Conservation (phyloP, 768 basidiomycete species). For the Auriscalpium orientale region DNA sequence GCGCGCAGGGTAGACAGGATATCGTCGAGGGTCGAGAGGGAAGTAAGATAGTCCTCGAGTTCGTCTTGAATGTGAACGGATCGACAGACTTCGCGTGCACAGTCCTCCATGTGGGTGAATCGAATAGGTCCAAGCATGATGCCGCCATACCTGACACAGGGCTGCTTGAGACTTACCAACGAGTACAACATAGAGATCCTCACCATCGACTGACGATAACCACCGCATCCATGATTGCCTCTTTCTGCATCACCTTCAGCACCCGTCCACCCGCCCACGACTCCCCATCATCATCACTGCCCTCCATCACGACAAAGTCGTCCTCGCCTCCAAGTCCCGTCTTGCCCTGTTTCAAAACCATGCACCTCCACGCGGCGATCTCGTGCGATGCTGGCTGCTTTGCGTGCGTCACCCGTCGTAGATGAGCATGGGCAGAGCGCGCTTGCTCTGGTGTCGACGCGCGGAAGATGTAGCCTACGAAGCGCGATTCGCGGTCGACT, state of each 20-base stretch:
- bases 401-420: constrained; percentile 51
- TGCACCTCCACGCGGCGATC: constrained; percentile 74
- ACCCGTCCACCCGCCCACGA: constrained; percentile 59
- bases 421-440: constrained; percentile 38
- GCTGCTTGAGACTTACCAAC: not conserved
- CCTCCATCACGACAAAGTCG: constrained; percentile 63
- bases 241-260: constrained; percentile 59
- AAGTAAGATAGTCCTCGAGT: constrained; percentile 50
- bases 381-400: constrained; percentile 58
- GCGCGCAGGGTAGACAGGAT: constrained; percentile 49
- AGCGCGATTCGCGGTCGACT: constrained; percentile 65
- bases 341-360: constrained; percentile 57
- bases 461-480: constrained; percentile 55
- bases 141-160: constrained; percentile 63
- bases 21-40: constrained; percentile 53
- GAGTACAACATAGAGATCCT: constrained; percentile 3
- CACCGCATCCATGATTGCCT: constrained; percentile 68
- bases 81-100: constrained; percentile 66
- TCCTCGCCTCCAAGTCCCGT: constrained; percentile 65
- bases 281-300: constrained; percentile 73
- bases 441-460: constrained; percentile 49
- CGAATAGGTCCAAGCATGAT: constrained; percentile 66
- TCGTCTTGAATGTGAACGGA: constrained; percentile 62
- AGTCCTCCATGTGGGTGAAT: constrained; percentile 73
- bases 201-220: constrained; percentile 78